Base-by-base conservation (phyloP, 768 basidiomycete genomes). In the Kwoniella mangroviensis region DNA sequence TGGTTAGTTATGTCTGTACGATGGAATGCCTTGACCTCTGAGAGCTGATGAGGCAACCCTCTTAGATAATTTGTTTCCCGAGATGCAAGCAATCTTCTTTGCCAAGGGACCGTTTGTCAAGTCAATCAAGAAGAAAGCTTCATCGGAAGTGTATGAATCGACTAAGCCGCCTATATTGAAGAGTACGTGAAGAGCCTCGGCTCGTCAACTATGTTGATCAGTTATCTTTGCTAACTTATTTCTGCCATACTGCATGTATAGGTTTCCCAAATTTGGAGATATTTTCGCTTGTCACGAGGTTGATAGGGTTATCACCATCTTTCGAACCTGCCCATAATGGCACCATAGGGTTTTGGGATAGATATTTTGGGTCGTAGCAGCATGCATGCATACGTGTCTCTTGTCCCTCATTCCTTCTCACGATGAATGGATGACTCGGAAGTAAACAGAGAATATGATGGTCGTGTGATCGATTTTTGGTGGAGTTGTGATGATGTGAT, bases 21-120 rank as follows among this genome's bases (percentile, higher is more conserved):
- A 40, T 17, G 21, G 3, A 19, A 17, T 26, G 34, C 9, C 34
- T 5, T 34, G 9, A 34, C 34, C 9, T 5, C 9, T 34, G 9
- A 34, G 9, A 34, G 6, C 34, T 34, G 6, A n/a, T 62, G 41
- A 22, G 22, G 6, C 21, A 19, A 1, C 19, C 6, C 4, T 34
- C 63, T 55, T 52, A 75, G 93, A 95, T 81, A 94, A 94, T 73
- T 81, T 87, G 19, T 88, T 89, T 52, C 77, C 85, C 13, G 85
- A 90, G 6, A 96, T 96, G 94, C 88, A 89, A 61, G 93, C 93
- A 2, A 90, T 93, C 79, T 95, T 96, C 82, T 90, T 96, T 67
- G 93, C 92, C 11, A 92, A 94, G 78, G 94, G 94, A 1, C 94
- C 94, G 0, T 94, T 94, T 82, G 89, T 91, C 15, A 83, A 88